phyloP scores from a whole-genome alignment of 306 rosid species.

The Sindora glabra region DNA sequence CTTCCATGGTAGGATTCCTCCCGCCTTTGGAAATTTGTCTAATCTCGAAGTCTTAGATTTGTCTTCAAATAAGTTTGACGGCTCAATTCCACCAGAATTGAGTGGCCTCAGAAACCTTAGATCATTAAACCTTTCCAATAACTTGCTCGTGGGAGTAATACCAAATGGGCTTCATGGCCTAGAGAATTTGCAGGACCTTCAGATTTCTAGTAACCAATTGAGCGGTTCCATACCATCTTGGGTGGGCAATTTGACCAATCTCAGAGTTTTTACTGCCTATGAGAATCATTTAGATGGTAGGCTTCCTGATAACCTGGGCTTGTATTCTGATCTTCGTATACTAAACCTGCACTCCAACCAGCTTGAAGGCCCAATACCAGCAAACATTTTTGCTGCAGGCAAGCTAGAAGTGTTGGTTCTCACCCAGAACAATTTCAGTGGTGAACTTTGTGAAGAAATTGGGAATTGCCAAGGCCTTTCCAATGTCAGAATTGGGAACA shows the following conservation, averaged over 20 bases:
- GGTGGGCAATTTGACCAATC: constrained; percentile 73
- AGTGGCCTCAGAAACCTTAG: constrained; percentile 66
- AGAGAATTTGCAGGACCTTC: constrained; percentile 60
- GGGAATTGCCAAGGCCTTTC: constrained; percentile 41
- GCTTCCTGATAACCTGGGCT: constrained; percentile 77
- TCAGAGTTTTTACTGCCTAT: constrained; percentile 81
- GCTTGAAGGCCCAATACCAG: constrained; percentile 80
- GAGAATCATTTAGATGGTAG: constrained; percentile 72
- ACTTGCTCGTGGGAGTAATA: constrained; percentile 66
- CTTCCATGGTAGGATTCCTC: constrained; percentile 70
- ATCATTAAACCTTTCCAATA: constrained; percentile 80
- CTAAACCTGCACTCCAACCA: constrained; percentile 87
- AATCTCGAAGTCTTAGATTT: constrained; percentile 86
- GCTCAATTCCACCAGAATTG: constrained; percentile 65
- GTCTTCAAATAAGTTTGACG: constrained; percentile 75
- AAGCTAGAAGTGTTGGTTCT: constrained; percentile 78
- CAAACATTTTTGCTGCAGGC: constrained; percentile 68
- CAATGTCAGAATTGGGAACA: constrained; percentile 36
- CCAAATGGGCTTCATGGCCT: constrained; percentile 69
- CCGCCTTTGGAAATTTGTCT: constrained; percentile 53
- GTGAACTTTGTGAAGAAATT: constrained; percentile 30
- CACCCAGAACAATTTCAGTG: constrained; percentile 65
- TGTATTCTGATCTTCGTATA: constrained; percentile 53
- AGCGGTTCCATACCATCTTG: constrained; percentile 76
- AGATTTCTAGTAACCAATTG: constrained; percentile 72